A percentile compares a stretch with the other conserved stretches of the same genome.
These are phyloP conservation scores for Talaromyces verruculosus DNA, from an alignment of 2,329 filamentous ascomycete genomes.

Conservation along the genomic window DNA sequence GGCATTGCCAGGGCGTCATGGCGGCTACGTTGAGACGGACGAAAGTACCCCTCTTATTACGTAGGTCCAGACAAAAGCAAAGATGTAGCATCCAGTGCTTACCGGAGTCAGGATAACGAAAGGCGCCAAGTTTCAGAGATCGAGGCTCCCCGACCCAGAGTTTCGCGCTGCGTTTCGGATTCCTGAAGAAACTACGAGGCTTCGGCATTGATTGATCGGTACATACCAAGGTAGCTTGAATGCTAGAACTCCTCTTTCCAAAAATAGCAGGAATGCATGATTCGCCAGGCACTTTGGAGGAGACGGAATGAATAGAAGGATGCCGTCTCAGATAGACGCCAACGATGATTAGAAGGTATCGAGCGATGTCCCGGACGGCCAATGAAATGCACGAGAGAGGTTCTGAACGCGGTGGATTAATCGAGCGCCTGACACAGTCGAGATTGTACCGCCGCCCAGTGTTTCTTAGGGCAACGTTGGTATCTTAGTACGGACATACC, in stretches of 20 bases:
- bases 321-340: slow-evolving; percentile 17
- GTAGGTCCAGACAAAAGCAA: background rate
- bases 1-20: background rate
- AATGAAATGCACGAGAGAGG: background rate
- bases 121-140: background rate
- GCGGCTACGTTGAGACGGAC: background rate
- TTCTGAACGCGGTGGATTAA: background rate
- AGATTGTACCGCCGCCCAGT: background rate
- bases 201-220: background rate
- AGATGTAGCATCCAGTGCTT: background rate
- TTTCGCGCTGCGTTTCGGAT: background rate
- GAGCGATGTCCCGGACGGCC: background rate
- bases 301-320: slow-evolving; percentile 1
- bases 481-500: background rate
- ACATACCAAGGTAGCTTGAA: too few species aligned
- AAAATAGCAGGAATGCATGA: slow-evolving; percentile 8
- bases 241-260: background rate
- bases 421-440: background rate
- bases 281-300: background rate
- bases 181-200: background rate
- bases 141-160: background rate
- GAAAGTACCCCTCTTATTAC: background rate
- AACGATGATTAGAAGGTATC: background rate
- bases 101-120: background rate
- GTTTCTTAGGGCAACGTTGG: background rate